Percentiles rank a stretch among this genome's conserved stretches.
These are phyloP conservation scores for Xylariaceae sp. DNA, from an alignment of 2,329 filamentous ascomycete genomes.

Conservation along the genomic window DNA sequence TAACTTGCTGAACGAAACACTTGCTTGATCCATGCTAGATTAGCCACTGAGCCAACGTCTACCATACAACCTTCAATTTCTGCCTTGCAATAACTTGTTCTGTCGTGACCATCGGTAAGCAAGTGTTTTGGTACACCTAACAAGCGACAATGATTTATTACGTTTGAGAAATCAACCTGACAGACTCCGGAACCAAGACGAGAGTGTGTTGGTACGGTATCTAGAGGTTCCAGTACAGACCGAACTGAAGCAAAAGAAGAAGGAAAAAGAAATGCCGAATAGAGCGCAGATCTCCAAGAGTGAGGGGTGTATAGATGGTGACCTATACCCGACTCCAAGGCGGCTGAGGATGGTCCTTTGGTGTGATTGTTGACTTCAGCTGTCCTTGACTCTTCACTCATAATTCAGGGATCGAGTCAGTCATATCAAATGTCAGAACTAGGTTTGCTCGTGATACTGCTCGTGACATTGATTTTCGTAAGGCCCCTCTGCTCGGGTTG, in stretches of 20 bases:
- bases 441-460: not conserved
- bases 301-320: conserved; percentile 3
- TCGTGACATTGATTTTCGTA: not conserved
- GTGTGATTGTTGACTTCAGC: conserved; percentile 3
- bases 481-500: not conserved
- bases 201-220: conserved; percentile 22
- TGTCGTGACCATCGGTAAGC: conserved; percentile 4
- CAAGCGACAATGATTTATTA: not conserved
- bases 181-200: not conserved
- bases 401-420: not conserved
- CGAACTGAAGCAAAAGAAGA: conserved; percentile 32
- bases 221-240: conserved; percentile 35
- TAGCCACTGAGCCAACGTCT: not conserved
- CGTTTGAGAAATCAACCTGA: conserved; percentile 10
- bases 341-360: conserved; percentile 1
- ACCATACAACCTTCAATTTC: conserved; percentile 3
- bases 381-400: conserved; percentile 1
- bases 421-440: not conserved
- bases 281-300: conserved; percentile 32
- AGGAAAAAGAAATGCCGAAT: conserved; percentile 39
- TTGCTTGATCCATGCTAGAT: no score
- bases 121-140: conserved; percentile 3
- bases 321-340: not conserved
- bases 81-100: not conserved
- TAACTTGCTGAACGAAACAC: not conserved